Evolutionary conservation across 495 filamentous ascomycete genomes (phyloP).

Genomic region (Oidiodendron maius): DNA sequence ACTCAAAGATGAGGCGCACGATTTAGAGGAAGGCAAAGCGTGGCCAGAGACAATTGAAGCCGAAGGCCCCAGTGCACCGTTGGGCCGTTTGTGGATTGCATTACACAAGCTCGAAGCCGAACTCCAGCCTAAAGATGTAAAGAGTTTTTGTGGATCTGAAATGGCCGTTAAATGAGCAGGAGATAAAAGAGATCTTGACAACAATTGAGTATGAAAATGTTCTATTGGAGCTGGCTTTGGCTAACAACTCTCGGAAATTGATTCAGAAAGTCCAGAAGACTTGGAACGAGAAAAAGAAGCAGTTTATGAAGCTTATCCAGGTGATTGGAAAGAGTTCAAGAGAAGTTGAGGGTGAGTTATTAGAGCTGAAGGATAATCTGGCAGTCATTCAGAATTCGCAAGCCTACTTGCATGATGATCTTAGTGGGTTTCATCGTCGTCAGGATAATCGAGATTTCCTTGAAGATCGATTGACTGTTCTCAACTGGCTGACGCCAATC

Average conservation of each 20-base stretch:
- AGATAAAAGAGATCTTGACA: slow-evolving; percentile 3
- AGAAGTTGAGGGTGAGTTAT: neutral
- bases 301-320: neutral
- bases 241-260: neutral
- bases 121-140: neutral
- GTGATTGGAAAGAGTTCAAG: neutral
- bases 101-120: neutral
- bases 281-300: neutral
- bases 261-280: too few relatives aligned
- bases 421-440: neutral
- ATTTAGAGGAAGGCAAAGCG: slow-evolving; percentile 5
- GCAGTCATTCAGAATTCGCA: neutral
- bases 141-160: neutral
- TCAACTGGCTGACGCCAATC: slow-evolving; percentile 25
- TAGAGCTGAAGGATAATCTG: neutral
- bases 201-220: slow-evolving; percentile 12
- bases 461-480: slow-evolving; percentile 6
- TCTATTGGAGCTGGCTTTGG: slow-evolving; percentile 8
- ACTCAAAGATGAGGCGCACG: slow-evolving; percentile 11
- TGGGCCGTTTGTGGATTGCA: neutral
- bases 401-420: neutral
- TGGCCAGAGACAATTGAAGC: neutral
- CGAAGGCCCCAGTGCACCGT: neutral
- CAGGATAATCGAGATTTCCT: neutral
- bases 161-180: slow-evolving; percentile 16